These are phyloP conservation scores for Oryza meridionalis DNA, from an alignment of 176 grass and related monocot species.

Conservation along the genomic window DNA sequence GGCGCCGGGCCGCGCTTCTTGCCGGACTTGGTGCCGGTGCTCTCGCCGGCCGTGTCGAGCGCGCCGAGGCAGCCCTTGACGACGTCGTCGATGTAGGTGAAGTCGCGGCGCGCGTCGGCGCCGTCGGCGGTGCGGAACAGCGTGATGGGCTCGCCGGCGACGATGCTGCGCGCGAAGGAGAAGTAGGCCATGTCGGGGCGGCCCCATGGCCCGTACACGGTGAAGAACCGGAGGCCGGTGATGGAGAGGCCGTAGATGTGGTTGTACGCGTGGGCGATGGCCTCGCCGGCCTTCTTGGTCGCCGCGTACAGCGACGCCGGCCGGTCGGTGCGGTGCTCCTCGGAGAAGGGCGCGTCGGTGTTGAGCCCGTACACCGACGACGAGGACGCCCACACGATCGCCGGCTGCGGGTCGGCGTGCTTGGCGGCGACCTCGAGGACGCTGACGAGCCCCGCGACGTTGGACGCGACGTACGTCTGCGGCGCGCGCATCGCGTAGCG, in stretches of 20 bases:
- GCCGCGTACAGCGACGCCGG: conserved; percentile 96
- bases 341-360: conserved; percentile 75
- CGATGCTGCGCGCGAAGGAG: conserved; percentile 76
- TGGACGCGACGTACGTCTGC: conserved; percentile 91
- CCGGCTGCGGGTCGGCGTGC: conserved; percentile 88
- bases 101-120: conserved; percentile 67
- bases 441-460: conserved; percentile 78
- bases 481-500: conserved; percentile 82
- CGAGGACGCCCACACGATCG: conserved; percentile 92
- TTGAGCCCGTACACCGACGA: conserved; percentile 98
- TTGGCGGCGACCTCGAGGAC: conserved; percentile 75
- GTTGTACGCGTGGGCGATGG: conserved; percentile 95
- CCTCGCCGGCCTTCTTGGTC: conserved; percentile 98
- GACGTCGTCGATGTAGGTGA: conserved; percentile 97
- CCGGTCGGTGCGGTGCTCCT: conserved; percentile 82
- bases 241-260: conserved; percentile 98
- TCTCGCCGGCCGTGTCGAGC: conserved; percentile 73
- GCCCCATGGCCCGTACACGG: conserved; percentile 95
- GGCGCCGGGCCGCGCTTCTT: conserved; percentile 67
- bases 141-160: conserved; percentile 76
- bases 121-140: conserved; percentile 72
- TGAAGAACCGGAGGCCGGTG: conserved; percentile 95
- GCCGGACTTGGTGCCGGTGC: conserved; percentile 67
- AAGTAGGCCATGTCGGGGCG: conserved; percentile 99
- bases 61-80: conserved; percentile 82